Percentiles rank a stretch among this genome's conserved stretches.
Evolutionary conservation across 2,329 filamentous ascomycete genomes (phyloP).

Genomic region (Cephalotrichum gorgonifer): DNA sequence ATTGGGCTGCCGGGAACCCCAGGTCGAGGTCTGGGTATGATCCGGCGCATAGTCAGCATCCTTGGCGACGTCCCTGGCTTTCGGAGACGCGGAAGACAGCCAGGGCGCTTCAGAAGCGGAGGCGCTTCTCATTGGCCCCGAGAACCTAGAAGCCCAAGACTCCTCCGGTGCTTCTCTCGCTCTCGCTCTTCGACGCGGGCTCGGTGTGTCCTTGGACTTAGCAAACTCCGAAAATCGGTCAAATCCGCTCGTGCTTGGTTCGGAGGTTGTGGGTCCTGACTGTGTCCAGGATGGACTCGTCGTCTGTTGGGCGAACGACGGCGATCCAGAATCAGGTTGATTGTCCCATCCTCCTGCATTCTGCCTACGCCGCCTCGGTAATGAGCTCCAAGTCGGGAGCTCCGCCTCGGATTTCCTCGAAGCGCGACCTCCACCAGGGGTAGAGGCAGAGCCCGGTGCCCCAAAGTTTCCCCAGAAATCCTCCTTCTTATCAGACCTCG

Average conservation of each 20-base stretch:
- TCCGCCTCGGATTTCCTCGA: background rate
- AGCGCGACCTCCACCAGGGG: background rate
- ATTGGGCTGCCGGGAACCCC: background rate
- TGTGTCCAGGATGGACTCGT: too few relatives aligned
- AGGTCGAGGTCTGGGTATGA: too few relatives aligned
- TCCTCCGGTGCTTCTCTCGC: background rate
- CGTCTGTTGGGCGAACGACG: too few relatives aligned
- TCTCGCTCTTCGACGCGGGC: background rate
- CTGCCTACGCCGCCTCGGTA: background rate
- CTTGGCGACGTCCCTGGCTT: background rate
- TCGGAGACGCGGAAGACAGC: background rate
- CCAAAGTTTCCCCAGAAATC: constrained; percentile 1
- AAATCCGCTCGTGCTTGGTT: background rate
- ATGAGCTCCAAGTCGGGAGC: background rate
- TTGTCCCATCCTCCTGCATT: background rate
- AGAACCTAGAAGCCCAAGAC: background rate
- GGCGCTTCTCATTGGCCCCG: background rate
- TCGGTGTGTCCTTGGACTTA: background rate
- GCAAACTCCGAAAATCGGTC: background rate
- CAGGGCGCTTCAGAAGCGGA: background rate
- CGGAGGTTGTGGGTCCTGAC: too few relatives aligned
- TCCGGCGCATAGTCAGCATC: too few relatives aligned
- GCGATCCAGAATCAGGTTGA: too few relatives aligned
- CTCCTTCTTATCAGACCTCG: background rate
- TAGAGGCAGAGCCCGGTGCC: background rate